Evolutionary conservation across 129 eudicot genomes (phyloP), one percentile per base, ranked within the genome.

Genomic region (Calendula officinalis): DNA sequence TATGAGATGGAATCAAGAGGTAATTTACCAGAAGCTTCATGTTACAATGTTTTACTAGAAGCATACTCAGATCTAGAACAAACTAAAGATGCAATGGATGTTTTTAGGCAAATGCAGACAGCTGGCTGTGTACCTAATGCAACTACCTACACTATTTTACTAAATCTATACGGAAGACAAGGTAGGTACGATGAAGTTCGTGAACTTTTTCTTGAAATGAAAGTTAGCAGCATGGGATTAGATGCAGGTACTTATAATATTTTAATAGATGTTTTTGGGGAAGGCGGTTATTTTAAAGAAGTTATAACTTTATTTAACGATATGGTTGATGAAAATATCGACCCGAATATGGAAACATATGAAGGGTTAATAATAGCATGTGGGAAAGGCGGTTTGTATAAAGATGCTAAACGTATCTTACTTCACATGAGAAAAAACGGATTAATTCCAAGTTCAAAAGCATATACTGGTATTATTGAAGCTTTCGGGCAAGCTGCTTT

Each of bases 261-360:
- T 17, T 94, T 91, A 45, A 91, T 91, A 36, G 81, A 88, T 58
- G 98, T 91, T 48, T 87, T 87, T 45, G 96, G 98, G 4, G 95
- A 91, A 76, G 98, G 98, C 45, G 98, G 98, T 13, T 91, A 91
- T 73, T 91, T 80, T 52, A 85, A 91, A 77, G 98, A 91, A 75
- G 98, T 87, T 36, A 91, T 91, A 59, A 87, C 96, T 35, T 78
- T 91, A 73, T 91, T 85, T 60, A 90, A 87, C 64, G 98, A 91
- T 77, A 91, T 91, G 98, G 81, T 79, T 5, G 98, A 91, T 35
- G 98, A 91, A 65, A 83, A 77, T 56, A 82, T 91, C 16, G 94
- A 84, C 77, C 96, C 98, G 2, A 88, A 87, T 75, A 91, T 91
- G 98, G 91, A 84, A 66, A 91, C 98, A 5, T 91, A 87, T 34